Evolutionary conservation across 2,329 filamentous ascomycete genomes (phyloP).

Genomic region (Decorospora gaudefroyi): DNA sequence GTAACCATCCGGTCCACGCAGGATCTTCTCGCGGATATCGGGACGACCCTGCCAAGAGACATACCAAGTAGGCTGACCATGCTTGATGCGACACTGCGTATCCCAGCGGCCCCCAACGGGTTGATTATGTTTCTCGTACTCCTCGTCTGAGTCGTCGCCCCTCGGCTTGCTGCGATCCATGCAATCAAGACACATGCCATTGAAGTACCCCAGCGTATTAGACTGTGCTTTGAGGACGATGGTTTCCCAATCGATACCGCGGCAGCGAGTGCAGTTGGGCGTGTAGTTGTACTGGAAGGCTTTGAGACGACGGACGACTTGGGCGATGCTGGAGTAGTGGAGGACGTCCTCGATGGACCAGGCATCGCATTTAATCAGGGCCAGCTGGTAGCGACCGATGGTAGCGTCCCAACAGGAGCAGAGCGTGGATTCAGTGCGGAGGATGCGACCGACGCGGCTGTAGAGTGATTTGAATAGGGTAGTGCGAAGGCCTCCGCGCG

Average conservation of each 20-base stretch:
- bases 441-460: constrained; percentile 15
- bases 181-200: constrained; percentile 43
- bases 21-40: constrained; percentile 24
- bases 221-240: constrained; percentile 4
- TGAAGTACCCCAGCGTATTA: constrained; percentile 24
- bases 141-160: constrained; percentile 15
- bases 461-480: constrained; percentile 20
- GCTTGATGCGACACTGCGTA: constrained; percentile 25
- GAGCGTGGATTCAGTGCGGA: constrained; percentile 8
- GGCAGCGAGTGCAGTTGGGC: constrained; percentile 16
- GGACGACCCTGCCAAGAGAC: constrained; percentile 30
- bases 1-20: constrained; percentile 12
- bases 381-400: constrained; percentile 21
- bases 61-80: constrained; percentile 40
- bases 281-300: constrained; percentile 17
- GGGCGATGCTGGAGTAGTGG: constrained; percentile 11
- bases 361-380: constrained; percentile 17
- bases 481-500: constrained; percentile 24
- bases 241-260: constrained; percentile 14
- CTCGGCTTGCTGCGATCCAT: constrained; percentile 26
- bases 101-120: constrained; percentile 30
- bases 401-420: constrained; percentile 23
- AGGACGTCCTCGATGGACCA: constrained; percentile 27
- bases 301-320: constrained; percentile 18
- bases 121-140: constrained; percentile 30